phyloP scores from a whole-genome alignment of 208 protist genomes.

The Crithidia sp. region DNA sequence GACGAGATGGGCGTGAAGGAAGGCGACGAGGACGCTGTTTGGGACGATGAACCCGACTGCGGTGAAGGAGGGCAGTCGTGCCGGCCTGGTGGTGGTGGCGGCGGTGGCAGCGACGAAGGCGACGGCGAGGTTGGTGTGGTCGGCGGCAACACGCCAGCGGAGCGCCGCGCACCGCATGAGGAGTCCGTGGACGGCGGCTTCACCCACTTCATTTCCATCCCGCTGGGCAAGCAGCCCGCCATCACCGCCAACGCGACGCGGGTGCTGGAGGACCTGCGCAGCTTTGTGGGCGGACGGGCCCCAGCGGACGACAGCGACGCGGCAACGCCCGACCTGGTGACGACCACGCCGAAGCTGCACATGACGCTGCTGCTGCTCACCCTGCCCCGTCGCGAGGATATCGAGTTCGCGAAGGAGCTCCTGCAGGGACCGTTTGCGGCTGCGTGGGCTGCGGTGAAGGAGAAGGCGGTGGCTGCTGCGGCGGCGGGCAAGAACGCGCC shows the following conservation, averaged over 20 bases:
- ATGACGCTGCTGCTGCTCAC: slow-evolving; percentile 78
- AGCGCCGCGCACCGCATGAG: slow-evolving; percentile 18
- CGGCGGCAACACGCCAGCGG: background rate
- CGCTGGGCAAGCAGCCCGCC: slow-evolving; percentile 59
- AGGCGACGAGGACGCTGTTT: slow-evolving; percentile 13
- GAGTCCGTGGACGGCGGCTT: slow-evolving; percentile 35
- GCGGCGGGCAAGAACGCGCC: too few relatives aligned
- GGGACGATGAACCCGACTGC: slow-evolving; percentile 25
- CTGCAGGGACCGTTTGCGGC: slow-evolving; percentile 32
- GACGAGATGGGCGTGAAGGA: slow-evolving; percentile 13
- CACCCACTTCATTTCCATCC: slow-evolving; percentile 86
- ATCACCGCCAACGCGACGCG: slow-evolving; percentile 32
- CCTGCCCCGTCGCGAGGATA: slow-evolving; percentile 50
- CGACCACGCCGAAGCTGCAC: slow-evolving; percentile 54
- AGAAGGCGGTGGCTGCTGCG: slow-evolving; percentile 4
- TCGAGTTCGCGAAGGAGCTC: slow-evolving; percentile 60
- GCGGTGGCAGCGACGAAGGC: background rate
- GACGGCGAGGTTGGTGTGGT: background rate
- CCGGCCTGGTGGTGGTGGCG: background rate
- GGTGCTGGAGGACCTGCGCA: slow-evolving; percentile 36
- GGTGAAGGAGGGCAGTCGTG: background rate
- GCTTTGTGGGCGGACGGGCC: slow-evolving; percentile 9
- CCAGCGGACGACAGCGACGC: background rate
- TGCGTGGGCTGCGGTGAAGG: slow-evolving; percentile 30
- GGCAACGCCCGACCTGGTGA: slow-evolving; percentile 52